Conservation (phyloP, 2,329 filamentous ascomycete genomes). For the Paradendryphiella salina region DNA sequence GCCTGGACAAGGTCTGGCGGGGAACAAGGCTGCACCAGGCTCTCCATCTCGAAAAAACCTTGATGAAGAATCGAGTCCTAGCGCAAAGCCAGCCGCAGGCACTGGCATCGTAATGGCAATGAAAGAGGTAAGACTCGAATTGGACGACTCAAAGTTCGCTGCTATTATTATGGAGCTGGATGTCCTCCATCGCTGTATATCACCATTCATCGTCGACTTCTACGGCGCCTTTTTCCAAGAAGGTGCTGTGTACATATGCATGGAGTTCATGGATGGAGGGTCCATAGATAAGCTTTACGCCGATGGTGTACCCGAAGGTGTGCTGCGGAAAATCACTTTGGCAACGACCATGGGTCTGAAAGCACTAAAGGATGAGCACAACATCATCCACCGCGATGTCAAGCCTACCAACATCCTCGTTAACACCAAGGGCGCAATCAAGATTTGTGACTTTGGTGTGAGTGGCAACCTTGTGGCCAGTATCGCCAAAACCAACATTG, state of each 20-base stretch:
- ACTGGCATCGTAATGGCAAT: constrained; percentile 93
- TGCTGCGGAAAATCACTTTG: constrained; percentile 87
- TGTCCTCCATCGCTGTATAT: constrained; percentile 91
- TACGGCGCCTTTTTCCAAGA: constrained; percentile 99
- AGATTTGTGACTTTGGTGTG: constrained; percentile 98
- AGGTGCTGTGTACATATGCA: constrained; percentile 97
- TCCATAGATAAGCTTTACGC: constrained; percentile 95
- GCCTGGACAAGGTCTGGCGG: constrained; percentile 62
- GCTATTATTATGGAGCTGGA: constrained; percentile 98
- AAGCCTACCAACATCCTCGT: constrained; percentile 98
- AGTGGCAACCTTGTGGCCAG: constrained; percentile 95
- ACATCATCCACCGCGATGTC: constrained; percentile 98
- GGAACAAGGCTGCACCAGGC: constrained; percentile 55
- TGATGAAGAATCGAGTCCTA: constrained; percentile 45
- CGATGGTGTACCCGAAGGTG: constrained; percentile 84
- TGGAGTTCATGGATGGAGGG: constrained; percentile 98
- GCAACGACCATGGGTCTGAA: constrained; percentile 90
- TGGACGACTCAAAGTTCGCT: constrained; percentile 95
- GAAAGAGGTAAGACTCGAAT: constrained; percentile 95
- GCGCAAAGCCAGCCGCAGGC: constrained; percentile 50
- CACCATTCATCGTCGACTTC: constrained; percentile 97
- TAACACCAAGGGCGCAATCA: constrained; percentile 87
- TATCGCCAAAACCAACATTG: constrained; percentile 98
- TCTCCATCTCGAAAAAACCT: constrained; percentile 41
- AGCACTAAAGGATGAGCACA: constrained; percentile 93